These are phyloP conservation scores for Trichoderma arundinaceum DNA, from an alignment of 2,329 filamentous ascomycete species.

Conservation along the genomic window DNA sequence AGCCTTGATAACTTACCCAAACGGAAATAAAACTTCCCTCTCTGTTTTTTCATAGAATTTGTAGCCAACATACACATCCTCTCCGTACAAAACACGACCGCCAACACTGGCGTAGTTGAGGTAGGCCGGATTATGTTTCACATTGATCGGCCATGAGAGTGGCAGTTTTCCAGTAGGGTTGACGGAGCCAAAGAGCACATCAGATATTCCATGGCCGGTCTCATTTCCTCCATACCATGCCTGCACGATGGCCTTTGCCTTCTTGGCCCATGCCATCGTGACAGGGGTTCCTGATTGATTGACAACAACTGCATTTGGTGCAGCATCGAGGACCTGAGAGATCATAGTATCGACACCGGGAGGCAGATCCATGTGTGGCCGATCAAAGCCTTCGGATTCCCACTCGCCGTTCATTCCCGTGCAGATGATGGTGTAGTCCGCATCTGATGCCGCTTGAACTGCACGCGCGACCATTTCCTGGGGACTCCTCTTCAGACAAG, in stretches of 20 bases:
- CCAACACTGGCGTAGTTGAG: conserved; percentile 22
- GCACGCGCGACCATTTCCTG: conserved; percentile 7
- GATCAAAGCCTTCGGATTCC: conserved; percentile 18
- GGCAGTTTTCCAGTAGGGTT: neutral
- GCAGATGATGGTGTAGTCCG: conserved; percentile 19
- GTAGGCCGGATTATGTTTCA: conserved; percentile 13
- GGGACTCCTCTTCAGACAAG: neutral
- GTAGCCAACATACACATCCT: conserved; percentile 18
- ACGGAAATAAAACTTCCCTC: conserved; percentile 14
- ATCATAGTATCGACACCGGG: conserved; percentile 5
- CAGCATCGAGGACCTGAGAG: conserved; percentile 6
- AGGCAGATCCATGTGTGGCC: conserved; percentile 4
- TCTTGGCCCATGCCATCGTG: conserved; percentile 1
- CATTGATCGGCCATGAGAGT: neutral
- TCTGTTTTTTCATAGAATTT: conserved; percentile 17
- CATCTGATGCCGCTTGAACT: neutral
- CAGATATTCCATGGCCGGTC: conserved; percentile 9
- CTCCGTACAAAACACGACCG: conserved; percentile 12
- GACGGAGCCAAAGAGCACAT: conserved; percentile 5
- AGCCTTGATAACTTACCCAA: neutral
- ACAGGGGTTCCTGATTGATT: conserved; percentile 17
- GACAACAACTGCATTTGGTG: conserved; percentile 4
- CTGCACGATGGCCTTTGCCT: conserved; percentile 9
- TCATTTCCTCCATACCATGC: conserved; percentile 16
- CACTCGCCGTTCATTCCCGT: conserved; percentile 12